Evolutionary conservation across 169 alveolate genomes (phyloP).

Genomic region (Plasmodium ovale): DNA sequence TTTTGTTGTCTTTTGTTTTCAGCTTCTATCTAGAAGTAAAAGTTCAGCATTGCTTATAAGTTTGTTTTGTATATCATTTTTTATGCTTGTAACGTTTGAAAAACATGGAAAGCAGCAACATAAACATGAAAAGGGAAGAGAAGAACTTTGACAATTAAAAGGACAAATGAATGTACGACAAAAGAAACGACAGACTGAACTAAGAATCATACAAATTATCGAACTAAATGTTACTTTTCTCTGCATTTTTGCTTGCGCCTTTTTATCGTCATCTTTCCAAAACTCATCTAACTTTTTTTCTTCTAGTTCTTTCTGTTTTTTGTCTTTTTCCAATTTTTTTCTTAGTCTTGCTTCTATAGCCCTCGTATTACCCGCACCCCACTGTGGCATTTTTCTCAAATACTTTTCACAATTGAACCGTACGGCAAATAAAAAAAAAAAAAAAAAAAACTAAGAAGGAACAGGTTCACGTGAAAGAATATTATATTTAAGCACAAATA

Average conservation of each 20-base stretch:
- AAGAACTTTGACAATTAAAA: neutral
- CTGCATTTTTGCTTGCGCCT: constrained; percentile 81
- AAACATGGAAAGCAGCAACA: no score
- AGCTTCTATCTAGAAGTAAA: constrained; percentile 45
- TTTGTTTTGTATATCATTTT: neutral
- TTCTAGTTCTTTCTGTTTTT: constrained; percentile 79
- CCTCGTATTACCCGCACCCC: constrained; percentile 84
- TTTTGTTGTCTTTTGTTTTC: constrained; percentile 74
- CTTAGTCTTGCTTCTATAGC: constrained; percentile 85
- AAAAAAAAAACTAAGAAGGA: no score
- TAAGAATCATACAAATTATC: neutral
- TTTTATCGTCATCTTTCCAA: constrained; percentile 87
- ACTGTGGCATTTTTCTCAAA: constrained; percentile 80
- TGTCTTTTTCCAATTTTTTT: constrained; percentile 80
- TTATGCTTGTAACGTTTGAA: no score
- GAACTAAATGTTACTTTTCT: constrained; percentile 78
- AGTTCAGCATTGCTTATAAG: neutral
- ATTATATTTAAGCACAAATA: neutral
- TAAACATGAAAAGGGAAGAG: neutral
- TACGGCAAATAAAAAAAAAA: neutral
- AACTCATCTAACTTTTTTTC: constrained; percentile 78
- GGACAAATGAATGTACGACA: neutral
- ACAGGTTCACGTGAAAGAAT: neutral
- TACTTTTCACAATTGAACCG: neutral
- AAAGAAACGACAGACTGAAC: neutral